Base-by-base conservation (phyloP, 1,284 basidiomycete genomes). In the Ceratobasidium theobromae region DNA sequence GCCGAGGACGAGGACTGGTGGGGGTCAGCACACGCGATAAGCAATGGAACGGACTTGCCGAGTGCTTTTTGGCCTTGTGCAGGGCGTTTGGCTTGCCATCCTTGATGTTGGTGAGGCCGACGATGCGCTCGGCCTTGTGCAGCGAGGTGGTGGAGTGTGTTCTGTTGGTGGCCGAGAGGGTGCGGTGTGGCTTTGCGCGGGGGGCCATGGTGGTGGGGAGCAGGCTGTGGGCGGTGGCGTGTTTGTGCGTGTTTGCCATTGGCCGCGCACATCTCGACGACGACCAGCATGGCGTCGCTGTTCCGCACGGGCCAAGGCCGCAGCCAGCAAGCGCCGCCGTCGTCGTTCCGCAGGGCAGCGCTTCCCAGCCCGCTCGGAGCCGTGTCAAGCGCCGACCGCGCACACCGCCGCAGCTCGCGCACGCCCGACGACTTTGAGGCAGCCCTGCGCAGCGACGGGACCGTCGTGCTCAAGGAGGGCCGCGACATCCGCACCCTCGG, bases 401-500 rank as follows among this genome's bases (percentile, higher is more conserved):
- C 58, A 12, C 46, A 51, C 16, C 58, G 58, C 23, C 21, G 58
- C n/a, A 35, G 38, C 1, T 45, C 43, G 18, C 43, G 88, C 46
- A 85, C 85, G 35, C 87, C 88, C 75, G 78, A 87, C 73, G 88
- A 90, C 74, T 92, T 92, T 72, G 89, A 92, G 76, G 82, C 86
- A 71, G 89, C 86, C 14, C 76, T 92, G 69, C 80, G 79, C 67
- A 77, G 78, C 14, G 83, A 84, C 48, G 86, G 82, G 28, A 92
- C 89, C 1, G 81, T 90, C 12, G 70, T 82, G 53, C 77, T 91
- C 53, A 82, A 79, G 69, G 87, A 91, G 74, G 83, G 87, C 33
- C 73, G 84, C 38, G 88, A 91, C 75, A 79, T 91, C 58, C 82
- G 81, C 73, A 73, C 80, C 40, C 79, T 91, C 52, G 89, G 89